Evolutionary conservation across 208 protist species (phyloP), one percentile per base, ranked within the genome.

Genomic region (Angomonas ambiguus): DNA sequence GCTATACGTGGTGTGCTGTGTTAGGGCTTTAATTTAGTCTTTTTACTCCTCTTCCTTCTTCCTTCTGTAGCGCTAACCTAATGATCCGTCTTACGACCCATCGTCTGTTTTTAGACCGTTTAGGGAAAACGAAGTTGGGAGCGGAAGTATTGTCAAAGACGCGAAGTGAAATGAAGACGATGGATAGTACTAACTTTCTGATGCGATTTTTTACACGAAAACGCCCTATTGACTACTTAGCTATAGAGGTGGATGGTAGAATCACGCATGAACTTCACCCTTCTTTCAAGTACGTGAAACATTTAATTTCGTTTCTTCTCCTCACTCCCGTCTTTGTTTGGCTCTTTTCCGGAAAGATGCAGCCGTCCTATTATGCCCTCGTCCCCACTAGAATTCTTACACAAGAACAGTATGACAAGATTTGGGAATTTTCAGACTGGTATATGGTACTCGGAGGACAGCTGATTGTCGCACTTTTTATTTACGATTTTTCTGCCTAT

Each of bases 401-500:
- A 1, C 64, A 51, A 33, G 81, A 93, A 25, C 79, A 82, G 62
- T 93, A 88, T 59, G 67, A 76, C 25, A 58, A 73, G 22, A 91
- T 91, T 79, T 91, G 84, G 84, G 72, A 85, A 27, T 85, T 89
- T 51, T 74, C 80, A 0, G 63, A 91, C 64, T 84, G 74, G 68
- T 72, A 64, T 18, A 68, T 89, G 32, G 77, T 87, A 18, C 60
- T 90, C 16, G 73, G 61, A 0, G 87, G 87, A 5, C 87, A 93
- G 71, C 45, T 85, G 0, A 66, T 82, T 58, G 56, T 91, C 20
- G 84, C 78, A 33, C 20, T 93, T 18, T 49, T 89, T 24, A 66
- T 93, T 32, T 93, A 93, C 69, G 87, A 93, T 64, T 45, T 90
- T 35, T 86, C 80, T 0, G 84, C 89, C 18, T 93, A 93, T 35